phyloP scores from a whole-genome alignment of 306 rosid species.

The Crotalaria pallida region DNA sequence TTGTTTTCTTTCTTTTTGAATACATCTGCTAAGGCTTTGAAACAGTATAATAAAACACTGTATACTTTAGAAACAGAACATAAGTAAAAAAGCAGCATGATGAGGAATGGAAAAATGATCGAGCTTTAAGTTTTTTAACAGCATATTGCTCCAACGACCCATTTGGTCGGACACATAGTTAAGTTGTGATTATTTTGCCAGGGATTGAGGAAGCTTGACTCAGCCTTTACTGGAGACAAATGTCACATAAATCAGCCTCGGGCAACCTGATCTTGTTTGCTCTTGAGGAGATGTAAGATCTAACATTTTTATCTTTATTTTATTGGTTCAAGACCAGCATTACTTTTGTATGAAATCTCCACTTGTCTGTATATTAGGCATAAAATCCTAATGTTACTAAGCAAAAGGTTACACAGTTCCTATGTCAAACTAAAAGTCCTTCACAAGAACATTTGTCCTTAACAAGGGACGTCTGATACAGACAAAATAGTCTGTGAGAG shows the following conservation, averaged over 20 bases:
- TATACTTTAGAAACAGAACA: neutral
- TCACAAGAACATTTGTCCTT: too few relatives aligned
- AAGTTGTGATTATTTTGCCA: conserved; percentile 7
- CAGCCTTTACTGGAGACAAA: neutral
- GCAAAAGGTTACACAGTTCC: neutral
- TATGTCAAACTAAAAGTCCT: too few relatives aligned
- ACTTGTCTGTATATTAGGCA: neutral
- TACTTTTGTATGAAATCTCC: neutral
- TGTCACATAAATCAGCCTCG: neutral
- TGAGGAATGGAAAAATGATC: neutral
- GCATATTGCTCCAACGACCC: neutral
- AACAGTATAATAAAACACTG: neutral
- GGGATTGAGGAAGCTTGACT: conserved; percentile 21
- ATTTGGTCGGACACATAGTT: neutral
- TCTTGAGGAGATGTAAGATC: conserved; percentile 1
- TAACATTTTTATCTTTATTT: conserved; percentile 1
- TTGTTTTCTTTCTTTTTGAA: neutral
- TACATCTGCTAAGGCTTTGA: neutral
- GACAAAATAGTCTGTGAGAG: too few relatives aligned
- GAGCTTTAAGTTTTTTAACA: neutral
- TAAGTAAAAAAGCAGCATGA: neutral
- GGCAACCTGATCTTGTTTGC: neutral
- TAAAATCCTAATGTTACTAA: neutral
- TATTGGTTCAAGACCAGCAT: neutral
- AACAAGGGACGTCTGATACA: too few relatives aligned